A percentile compares a stretch with the other conserved stretches of the same genome.
phyloP scores from a whole-genome alignment of 2,329 filamentous ascomycete genomes.

The Fusarium chuoi region DNA sequence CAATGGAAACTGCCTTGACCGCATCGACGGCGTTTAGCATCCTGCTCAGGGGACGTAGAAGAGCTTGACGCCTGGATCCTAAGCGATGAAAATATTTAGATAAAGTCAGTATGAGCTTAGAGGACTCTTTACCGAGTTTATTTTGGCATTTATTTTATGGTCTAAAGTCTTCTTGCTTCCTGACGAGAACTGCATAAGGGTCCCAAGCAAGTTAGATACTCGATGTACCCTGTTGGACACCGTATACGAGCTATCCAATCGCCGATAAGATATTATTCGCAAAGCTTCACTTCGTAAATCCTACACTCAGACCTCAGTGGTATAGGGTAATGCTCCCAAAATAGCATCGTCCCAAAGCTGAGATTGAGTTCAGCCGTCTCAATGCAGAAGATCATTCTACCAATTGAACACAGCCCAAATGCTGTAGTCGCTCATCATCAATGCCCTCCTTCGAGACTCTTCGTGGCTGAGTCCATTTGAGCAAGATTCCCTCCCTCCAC shows the following conservation, averaged over 20 bases:
- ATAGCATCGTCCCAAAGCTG: neutral
- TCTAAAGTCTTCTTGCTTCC: neutral
- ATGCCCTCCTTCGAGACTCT: neutral
- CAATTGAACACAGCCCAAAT: neutral
- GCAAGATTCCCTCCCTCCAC: conserved; percentile 31
- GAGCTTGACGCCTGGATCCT: neutral
- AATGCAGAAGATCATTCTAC: neutral
- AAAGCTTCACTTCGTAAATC: neutral
- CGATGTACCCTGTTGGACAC: neutral
- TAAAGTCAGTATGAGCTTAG: rapidly evolving
- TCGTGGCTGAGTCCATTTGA: conserved; percentile 37
- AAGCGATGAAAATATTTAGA: neutral
- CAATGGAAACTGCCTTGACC: neutral
- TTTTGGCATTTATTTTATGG: neutral
- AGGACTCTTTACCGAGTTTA: neutral
- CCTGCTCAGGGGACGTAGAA: neutral
- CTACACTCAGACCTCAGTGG: neutral
- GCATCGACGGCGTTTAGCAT: neutral
- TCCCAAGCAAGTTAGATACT: neutral
- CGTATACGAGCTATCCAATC: neutral
- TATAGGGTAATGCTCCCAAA: neutral
- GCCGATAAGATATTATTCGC: neutral
- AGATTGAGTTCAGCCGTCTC: neutral
- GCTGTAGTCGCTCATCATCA: neutral
- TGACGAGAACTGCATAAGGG: neutral